These are phyloP conservation scores for Neoboletus subvelutipes DNA, from an alignment of 768 basidiomycete species.

Conservation along the genomic window DNA sequence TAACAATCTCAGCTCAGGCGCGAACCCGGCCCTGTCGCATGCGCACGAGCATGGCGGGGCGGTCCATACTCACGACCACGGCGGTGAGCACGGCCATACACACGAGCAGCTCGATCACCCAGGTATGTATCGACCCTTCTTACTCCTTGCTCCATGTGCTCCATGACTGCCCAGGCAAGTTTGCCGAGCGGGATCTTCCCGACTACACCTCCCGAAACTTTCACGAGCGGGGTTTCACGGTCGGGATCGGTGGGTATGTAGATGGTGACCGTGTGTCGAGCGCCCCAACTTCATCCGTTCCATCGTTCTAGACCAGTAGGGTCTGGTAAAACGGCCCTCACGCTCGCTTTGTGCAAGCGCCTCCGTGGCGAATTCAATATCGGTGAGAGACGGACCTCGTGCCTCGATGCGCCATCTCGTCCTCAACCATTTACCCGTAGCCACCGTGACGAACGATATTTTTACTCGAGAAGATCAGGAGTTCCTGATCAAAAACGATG, in stretches of 20 bases:
- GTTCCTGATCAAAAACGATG: slow-evolving; percentile 91
- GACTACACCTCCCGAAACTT: slow-evolving; percentile 84
- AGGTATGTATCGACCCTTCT: slow-evolving; percentile 44
- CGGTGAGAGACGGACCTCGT: slow-evolving; percentile 47
- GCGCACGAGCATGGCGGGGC: slow-evolving; percentile 48
- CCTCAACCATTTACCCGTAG: slow-evolving; percentile 39
- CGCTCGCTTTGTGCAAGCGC: slow-evolving; percentile 82
- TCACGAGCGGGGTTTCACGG: slow-evolving; percentile 89
- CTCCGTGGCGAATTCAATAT: slow-evolving; percentile 88
- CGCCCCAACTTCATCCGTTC: neutral
- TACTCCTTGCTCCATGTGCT: neutral
- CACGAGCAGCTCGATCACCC: slow-evolving; percentile 92
- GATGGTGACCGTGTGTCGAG: neutral
- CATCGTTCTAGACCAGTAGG: slow-evolving; percentile 79
- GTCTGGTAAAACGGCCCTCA: slow-evolving; percentile 94
- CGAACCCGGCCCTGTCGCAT: slow-evolving; percentile 41
- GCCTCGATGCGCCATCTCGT: slow-evolving; percentile 1
- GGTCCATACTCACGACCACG: slow-evolving; percentile 52
- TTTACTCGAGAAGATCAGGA: slow-evolving; percentile 98
- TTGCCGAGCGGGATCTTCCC: slow-evolving; percentile 87
- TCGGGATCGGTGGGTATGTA: slow-evolving; percentile 95
- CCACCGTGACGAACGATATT: slow-evolving; percentile 98
- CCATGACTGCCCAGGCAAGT: slow-evolving; percentile 65
- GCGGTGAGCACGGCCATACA: slow-evolving; percentile 87
- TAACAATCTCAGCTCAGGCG: slow-evolving; percentile 53